Evolutionary conservation across 768 basidiomycete species (phyloP).

Genomic region (Boletus sp.): DNA sequence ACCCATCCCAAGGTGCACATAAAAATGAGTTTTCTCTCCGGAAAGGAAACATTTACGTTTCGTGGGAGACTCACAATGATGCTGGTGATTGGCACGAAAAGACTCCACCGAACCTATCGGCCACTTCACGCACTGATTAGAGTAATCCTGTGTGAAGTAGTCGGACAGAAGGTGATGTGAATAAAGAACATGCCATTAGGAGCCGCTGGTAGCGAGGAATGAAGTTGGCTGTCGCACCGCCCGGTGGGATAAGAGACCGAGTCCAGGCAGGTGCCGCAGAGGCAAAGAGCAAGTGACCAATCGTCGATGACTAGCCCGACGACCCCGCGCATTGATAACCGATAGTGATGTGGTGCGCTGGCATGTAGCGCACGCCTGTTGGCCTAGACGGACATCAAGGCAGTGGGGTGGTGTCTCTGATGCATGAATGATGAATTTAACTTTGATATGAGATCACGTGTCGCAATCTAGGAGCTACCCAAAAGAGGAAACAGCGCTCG

Average conservation of each 20-base stretch:
- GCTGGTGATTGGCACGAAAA: conserved; percentile 1
- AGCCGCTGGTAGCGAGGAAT: background rate
- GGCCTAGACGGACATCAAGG: background rate
- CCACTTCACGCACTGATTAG: background rate
- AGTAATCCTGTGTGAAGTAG: background rate
- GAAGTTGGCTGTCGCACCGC: background rate
- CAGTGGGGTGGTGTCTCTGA: too few species aligned
- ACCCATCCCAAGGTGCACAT: background rate
- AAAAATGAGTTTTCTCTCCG: background rate
- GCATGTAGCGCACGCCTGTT: background rate
- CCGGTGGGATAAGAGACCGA: background rate
- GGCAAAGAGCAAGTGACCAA: background rate
- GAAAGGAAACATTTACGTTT: background rate
- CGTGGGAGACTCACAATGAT: background rate
- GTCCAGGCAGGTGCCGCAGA: background rate
- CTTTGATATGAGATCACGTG: conserved; percentile 12
- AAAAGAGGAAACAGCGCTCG: background rate
- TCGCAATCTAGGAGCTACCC: background rate
- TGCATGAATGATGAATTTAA: too few species aligned
- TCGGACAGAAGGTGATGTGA: background rate
- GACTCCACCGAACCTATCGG: conserved; percentile 11
- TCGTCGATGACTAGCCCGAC: background rate
- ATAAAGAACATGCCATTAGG: background rate
- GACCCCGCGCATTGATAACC: too few species aligned
- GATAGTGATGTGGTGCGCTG: background rate